Conservation (phyloP, 1,284 basidiomycete species). For the Tilletia indica region DNA sequence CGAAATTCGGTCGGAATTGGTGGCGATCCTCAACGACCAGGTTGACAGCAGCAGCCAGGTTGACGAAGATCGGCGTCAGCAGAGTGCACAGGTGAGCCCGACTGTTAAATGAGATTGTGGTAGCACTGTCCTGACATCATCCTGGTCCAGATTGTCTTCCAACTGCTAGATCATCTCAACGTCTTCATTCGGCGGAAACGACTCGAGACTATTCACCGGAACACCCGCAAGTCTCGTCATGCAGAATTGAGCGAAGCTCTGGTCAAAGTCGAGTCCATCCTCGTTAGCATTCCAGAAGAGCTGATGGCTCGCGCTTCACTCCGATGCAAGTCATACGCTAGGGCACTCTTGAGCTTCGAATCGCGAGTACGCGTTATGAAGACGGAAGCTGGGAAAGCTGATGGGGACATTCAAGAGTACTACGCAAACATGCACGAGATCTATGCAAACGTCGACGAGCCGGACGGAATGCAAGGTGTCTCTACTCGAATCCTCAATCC, state of each 20-base stretch:
- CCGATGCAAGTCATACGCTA: slow-evolving; percentile 87
- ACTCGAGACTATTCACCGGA: slow-evolving; percentile 41
- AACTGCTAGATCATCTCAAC: slow-evolving; percentile 89
- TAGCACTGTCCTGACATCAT: slow-evolving; percentile 11
- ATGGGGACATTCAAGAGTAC: slow-evolving; percentile 63
- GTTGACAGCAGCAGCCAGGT: slow-evolving; percentile 58
- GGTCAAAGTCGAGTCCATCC: slow-evolving; percentile 68
- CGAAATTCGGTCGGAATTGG: slow-evolving; percentile 73
- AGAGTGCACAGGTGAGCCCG: slow-evolving; percentile 67
- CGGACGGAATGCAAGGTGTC: slow-evolving; percentile 98
- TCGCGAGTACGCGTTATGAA: slow-evolving; percentile 58
- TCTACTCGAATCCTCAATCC: slow-evolving; percentile 85
- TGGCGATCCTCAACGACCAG: slow-evolving; percentile 82
- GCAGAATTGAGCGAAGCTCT: slow-evolving; percentile 54
- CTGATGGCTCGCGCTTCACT: slow-evolving; percentile 91
- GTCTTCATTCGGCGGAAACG: slow-evolving; percentile 71
- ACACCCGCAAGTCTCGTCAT: not conserved
- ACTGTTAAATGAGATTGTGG: not conserved
- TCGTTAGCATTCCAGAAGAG: slow-evolving; percentile 79
- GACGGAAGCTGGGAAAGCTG: slow-evolving; percentile 36
- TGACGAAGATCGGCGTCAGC: slow-evolving; percentile 41
- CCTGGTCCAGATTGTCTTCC: slow-evolving; percentile 74
- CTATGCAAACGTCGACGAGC: slow-evolving; percentile 93
- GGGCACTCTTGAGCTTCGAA: slow-evolving; percentile 93
- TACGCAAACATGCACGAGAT: slow-evolving; percentile 94